A percentile compares a stretch with the other conserved stretches of the same genome.
Evolutionary conservation across 2,329 filamentous ascomycete genomes (phyloP).

Genomic region (Colletotrichum cuscutae): DNA sequence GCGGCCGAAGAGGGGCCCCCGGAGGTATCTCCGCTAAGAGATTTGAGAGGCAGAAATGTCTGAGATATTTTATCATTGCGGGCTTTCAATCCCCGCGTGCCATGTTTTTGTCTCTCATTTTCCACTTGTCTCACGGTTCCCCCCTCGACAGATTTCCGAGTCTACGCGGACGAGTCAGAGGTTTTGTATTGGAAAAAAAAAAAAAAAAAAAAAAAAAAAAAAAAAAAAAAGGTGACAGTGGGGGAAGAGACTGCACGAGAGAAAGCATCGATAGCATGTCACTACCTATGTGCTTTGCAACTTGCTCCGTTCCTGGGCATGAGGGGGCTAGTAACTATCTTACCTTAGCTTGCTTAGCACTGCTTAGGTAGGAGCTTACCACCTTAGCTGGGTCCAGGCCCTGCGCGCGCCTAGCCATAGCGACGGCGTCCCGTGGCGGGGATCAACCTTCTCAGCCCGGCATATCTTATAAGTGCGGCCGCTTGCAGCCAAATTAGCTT

Average conservation of each 20-base stretch:
- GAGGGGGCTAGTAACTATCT: too few relatives aligned
- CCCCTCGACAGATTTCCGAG: neutral
- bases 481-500: neutral
- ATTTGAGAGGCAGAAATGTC: neutral
- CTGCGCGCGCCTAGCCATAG: neutral
- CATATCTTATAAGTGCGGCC: neutral
- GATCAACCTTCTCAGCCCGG: neutral
- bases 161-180: neutral
- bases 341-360: too few relatives aligned
- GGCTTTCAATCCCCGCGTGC: neutral
- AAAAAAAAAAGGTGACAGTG: neutral
- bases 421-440: neutral
- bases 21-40: neutral
- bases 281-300: neutral
- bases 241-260: neutral
- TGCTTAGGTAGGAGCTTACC: too few relatives aligned
- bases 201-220: neutral
- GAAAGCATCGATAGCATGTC: neutral
- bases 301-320: neutral
- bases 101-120: neutral
- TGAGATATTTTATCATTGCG: neutral
- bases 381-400: neutral
- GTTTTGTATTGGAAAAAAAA: neutral
- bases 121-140: neutral
- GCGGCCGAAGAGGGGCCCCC: neutral